A percentile compares a stretch with the other conserved stretches of the same genome.
These are phyloP conservation scores for Amoebophrya sp. DNA, from an alignment of 169 alveolate species.

Conservation along the genomic window DNA sequence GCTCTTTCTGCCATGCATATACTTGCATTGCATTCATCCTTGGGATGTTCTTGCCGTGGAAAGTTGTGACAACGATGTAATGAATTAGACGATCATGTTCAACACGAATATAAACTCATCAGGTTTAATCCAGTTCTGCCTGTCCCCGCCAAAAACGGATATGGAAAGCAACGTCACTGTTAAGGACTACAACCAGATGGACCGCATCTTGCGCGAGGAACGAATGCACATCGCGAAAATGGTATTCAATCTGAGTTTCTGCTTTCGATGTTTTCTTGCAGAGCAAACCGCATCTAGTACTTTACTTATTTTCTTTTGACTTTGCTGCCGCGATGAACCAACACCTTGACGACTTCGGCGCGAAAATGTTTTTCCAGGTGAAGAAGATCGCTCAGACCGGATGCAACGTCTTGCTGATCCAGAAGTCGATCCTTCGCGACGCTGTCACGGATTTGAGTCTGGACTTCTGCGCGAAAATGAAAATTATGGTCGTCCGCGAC, in stretches of 20 bases:
- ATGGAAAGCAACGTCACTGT: conserved; percentile 90
- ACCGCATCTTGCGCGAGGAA: conserved; percentile 95
- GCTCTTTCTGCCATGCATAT: too few relatives aligned
- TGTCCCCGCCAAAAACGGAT: conserved; percentile 99
- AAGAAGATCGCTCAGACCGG: conserved; percentile 96
- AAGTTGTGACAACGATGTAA: too few relatives aligned
- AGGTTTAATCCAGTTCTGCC: conserved; percentile 92
- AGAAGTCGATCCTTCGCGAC: conserved; percentile 96
- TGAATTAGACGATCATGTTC: too few relatives aligned
- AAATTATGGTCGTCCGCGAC: conserved; percentile 93
- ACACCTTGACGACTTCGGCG: too few relatives aligned
- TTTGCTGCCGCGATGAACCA: too few relatives aligned
- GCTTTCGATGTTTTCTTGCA: too few relatives aligned
- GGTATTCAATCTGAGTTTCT: neutral
- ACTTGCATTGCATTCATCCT: too few relatives aligned
- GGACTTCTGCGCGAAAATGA: conserved; percentile 93
- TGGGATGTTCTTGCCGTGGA: too few relatives aligned
- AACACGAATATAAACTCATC: neutral
- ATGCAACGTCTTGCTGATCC: conserved; percentile 94
- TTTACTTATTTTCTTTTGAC: too few relatives aligned
- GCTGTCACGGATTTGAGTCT: conserved; percentile 92
- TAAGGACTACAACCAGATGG: conserved; percentile 72
- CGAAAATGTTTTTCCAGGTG: too few relatives aligned
- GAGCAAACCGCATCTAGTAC: too few relatives aligned
- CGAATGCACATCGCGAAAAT: conserved; percentile 79